phyloP scores from a whole-genome alignment of 2,329 filamentous ascomycete genomes.

The Fusarium poae region DNA sequence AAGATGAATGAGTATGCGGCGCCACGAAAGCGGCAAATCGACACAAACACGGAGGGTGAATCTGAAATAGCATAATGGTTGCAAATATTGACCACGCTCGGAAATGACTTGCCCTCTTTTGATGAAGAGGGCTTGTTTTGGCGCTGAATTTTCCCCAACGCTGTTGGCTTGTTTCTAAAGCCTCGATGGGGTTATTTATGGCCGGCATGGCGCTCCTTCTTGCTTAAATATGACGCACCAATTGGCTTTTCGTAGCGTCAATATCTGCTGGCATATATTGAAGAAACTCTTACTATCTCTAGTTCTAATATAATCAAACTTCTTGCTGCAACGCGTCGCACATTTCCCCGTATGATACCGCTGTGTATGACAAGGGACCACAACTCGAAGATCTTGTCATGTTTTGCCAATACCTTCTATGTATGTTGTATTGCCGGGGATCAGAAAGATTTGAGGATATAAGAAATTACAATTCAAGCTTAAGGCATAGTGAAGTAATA shows the following conservation, averaged over 20 bases:
- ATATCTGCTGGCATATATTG: not conserved
- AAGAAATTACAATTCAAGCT: not conserved
- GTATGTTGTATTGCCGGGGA: not conserved
- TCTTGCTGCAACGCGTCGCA: not conserved
- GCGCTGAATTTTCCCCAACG: not conserved
- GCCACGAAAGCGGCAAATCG: not conserved
- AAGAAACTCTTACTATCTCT: not conserved
- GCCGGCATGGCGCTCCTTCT: no score
- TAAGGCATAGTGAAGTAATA: not conserved
- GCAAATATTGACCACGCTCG: not conserved
- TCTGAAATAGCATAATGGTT: not conserved
- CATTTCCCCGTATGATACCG: not conserved
- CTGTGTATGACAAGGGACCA: not conserved
- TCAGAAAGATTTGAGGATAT: no score
- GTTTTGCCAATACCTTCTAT: not conserved
- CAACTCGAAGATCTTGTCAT: not conserved
- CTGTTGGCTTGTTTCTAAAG: not conserved
- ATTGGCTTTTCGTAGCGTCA: not conserved
- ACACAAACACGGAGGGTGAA: not conserved
- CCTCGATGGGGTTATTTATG: not conserved
- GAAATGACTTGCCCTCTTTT: not conserved
- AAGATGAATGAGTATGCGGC: not conserved
- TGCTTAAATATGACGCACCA: no score
- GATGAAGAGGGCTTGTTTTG: not conserved
- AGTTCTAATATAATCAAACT: constrained; percentile 18